These are phyloP conservation scores for Corrigiola litoralis DNA, from an alignment of 179 eudicot genomes.

Conservation along the genomic window DNA sequence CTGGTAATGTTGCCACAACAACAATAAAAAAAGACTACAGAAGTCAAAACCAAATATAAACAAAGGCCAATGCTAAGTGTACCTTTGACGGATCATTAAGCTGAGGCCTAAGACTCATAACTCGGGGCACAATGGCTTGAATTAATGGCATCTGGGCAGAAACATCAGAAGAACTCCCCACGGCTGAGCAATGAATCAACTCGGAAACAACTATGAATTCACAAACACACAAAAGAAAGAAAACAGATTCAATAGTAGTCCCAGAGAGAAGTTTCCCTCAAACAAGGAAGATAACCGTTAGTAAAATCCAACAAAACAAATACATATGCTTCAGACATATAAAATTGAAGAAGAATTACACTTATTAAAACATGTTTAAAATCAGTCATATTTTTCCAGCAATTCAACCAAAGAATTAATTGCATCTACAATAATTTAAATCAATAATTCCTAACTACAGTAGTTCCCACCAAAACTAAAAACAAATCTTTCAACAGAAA, in stretches of 20 bases:
- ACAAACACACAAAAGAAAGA: not conserved
- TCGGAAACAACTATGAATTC: conserved; percentile 78
- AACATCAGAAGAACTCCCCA: conserved; percentile 55
- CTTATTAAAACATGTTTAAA: not conserved
- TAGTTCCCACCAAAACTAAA: too few relatives aligned
- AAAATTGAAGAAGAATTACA: too few relatives aligned
- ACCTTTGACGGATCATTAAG: conserved; percentile 93
- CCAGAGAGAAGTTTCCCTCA: not conserved
- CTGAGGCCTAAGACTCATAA: conserved; percentile 81
- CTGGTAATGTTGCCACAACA: too few relatives aligned
- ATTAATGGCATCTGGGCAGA: conserved; percentile 78
- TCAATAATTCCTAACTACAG: too few relatives aligned
- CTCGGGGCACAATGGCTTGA: conserved; percentile 86
- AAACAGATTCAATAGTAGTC: not conserved
- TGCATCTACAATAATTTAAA: not conserved
- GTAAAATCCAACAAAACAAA: not conserved
- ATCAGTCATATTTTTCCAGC: not conserved
- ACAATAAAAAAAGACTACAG: too few relatives aligned
- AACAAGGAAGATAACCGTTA: not conserved
- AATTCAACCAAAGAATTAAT: not conserved
- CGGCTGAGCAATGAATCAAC: conserved; percentile 84
- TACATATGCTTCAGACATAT: too few relatives aligned
- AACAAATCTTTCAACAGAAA: not conserved
- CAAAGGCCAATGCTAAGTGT: conserved; percentile 2
- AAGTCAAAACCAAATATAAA: not conserved